Evolutionary conservation across 2,329 filamentous ascomycete genomes (phyloP), one percentile per base, ranked within the genome.

Genomic region (Lachnellula suecica): DNA sequence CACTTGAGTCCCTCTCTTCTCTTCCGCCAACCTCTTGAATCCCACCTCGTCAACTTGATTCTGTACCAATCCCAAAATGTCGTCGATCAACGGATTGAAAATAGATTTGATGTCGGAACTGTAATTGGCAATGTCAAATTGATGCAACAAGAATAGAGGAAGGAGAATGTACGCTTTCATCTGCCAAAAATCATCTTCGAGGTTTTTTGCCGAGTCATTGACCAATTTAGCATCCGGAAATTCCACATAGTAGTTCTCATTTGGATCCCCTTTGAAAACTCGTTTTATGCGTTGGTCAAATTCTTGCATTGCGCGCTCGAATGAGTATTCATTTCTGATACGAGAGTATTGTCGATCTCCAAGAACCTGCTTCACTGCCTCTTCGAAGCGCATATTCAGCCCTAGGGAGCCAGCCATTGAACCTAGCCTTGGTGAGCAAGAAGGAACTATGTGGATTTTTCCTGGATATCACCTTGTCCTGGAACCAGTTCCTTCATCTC

Each of bases 41-140:
- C 69, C 71, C 44, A 78, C 72, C 5, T 75, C 59, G 27, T 71
- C 64, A 55, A 75, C 70, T 27, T 76, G 72, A 50, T 73, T 68
- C 15, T 70, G 56, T 2, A 78, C 66, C 7, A 76, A 29, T 63
- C 67, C 35, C 71, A 68, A 6, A 76, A 59, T 38, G 74, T 73
- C 0, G 64, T 63, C 1, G 68, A 71, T 44, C 66, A 73, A 22
- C 75, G 73, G 72, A 43, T 62, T 2, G 65, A 60, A 50, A 68
- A 72, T 15, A 84, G 88, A 49, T 79, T 79, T 51, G 81, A 82
- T 51, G 83, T 79, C 55, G 81, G 67, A 53, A 68, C 67, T 57
- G n/a, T n/a, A n/a, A n/a, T n/a, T n/a, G n/a, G n/a, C n/a, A n/a
- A n/a, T n/a, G n/a, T n/a, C n/a, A n/a, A n/a, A n/a, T n/a, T n/a